Base-by-base conservation (phyloP, 352 stramenopile species). In the Achlya hypogyna region DNA sequence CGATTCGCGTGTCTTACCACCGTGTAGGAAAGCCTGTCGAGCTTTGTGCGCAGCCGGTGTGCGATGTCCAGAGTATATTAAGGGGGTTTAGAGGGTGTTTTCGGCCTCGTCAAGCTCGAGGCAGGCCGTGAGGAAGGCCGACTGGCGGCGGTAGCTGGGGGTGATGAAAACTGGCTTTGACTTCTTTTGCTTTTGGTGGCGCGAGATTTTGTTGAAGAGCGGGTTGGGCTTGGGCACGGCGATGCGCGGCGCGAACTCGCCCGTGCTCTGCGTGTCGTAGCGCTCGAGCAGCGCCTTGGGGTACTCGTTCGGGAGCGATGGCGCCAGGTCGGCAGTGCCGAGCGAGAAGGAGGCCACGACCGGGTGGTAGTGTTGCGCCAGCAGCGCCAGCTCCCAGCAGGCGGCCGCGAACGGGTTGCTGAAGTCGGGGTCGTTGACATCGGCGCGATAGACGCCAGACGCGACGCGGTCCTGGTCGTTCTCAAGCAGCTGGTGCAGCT, bases 381-480 rank as follows among this genome's bases (percentile, higher is more conserved):
- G 70, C 47, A 96, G 75, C 35, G 89, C 76, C 34, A 98, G 71
- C 70, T 98, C 96, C 86, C 96, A 98, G 59, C 86, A 88, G 0
- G 93, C 93, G 23, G 86, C 97, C 64, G 93, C 90, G 72, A 97
- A 97, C 35, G 94, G 89, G 72, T 98, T 98, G 25, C 88, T 84
- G 63, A 98, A 96, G 76, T 98, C 94, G 22, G 96, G 96, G 74
- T 98, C 94, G 53, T 93, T 78, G 28, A 97, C 87, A 69, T 96
- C 86, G 20, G 83, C 86, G 52, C 85, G 79, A 78, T 97, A 98
- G 65, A 96, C 82, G 53, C 96, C 95, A 23, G 91, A 90, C 38
- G 93, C 87, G 34, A 98, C 91, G 49, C 96, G 87, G 76, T 98
- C 96, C 28, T 95, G 77, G 74, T 98, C 96, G 65, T 95, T 98